Evolutionary conservation across 129 eudicot genomes (phyloP), one percentile per base, ranked within the genome.

Genomic region (Artemisia argyi): DNA sequence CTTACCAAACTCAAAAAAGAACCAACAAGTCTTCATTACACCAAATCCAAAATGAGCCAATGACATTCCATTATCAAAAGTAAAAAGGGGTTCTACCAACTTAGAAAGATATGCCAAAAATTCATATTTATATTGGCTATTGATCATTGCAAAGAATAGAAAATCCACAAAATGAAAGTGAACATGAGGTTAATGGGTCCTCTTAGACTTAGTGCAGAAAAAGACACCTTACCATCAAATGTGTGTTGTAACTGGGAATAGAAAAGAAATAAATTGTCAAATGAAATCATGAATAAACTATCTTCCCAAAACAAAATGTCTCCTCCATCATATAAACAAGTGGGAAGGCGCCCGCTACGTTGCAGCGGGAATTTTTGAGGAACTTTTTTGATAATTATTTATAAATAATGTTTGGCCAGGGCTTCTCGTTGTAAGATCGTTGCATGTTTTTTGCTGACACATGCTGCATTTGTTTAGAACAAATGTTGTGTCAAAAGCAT

Each of bases 221-320:
- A 69, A 62, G 57, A 77, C 76, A 77, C 65, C 76, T 77, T 56
- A 61, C 65, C 71, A 68, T 68, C 61, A 44, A 61, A 69, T 50
- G 24, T 69, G 65, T 61, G 54, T 53, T 76, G 26, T 57, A 56
- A n/a, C 49, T 76, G 59, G n/a, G 9, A 50, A 69, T 58, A 76
- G 10, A 60, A 61, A 68, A 76, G 18, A 60, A 69, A 60, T 6
- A 59, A 32, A 69, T 63, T 76, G 64, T 76, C 69, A 62, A 69
- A 61, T 76, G 70, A 68, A 48, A 76, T 69, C 75, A 76, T 76
- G 80, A 68, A 69, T 16, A 35, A 60, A 11, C 65, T 61, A 69
- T 76, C 68, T 76, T 60, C 26, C 75, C 81, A 68, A 69, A 76
- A 59, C 63, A 76, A 76, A 76, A 19, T 76, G 70, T 76, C 75